phyloP scores from a whole-genome alignment of 495 filamentous ascomycete species.

The Penicillium silybi region DNA sequence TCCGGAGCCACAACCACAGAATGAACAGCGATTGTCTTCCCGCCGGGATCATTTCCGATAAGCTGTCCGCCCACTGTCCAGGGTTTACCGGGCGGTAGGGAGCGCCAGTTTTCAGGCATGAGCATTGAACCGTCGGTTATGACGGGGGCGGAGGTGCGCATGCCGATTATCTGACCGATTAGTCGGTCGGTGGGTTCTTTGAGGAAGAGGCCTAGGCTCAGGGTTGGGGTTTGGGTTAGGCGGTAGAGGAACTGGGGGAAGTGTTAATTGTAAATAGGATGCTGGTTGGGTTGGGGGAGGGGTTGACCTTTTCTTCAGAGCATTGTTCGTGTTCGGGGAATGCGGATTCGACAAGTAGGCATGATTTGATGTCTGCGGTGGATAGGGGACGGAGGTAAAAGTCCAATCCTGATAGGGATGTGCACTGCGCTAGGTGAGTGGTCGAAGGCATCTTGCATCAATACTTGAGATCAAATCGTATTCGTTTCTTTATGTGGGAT shows the following conservation, averaged over 20 bases:
- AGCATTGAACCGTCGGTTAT: conserved; percentile 22
- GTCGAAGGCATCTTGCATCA: neutral
- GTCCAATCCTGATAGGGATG: neutral
- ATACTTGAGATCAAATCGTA: too few relatives aligned
- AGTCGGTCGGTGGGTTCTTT: conserved; percentile 1
- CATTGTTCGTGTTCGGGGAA: conserved; percentile 21
- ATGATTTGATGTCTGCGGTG: conserved; percentile 17
- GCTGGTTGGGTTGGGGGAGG: neutral
- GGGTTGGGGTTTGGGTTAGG: conserved; percentile 12
- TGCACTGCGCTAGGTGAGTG: neutral
- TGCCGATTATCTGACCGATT: conserved; percentile 22
- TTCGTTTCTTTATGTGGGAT: neutral
- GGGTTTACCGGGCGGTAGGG: neutral
- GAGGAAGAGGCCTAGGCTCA: conserved; percentile 22
- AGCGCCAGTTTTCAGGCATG: conserved; percentile 20
- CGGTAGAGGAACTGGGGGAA: conserved; percentile 17
- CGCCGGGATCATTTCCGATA: conserved; percentile 20
- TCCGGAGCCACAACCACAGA: conserved; percentile 22
- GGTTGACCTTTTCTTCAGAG: conserved; percentile 19
- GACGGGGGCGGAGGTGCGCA: neutral
- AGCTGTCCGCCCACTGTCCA: conserved; percentile 6
- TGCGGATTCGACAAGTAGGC: conserved; percentile 16
- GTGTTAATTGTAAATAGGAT: neutral
- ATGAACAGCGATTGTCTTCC: conserved; percentile 19
- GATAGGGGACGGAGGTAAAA: conserved; percentile 11